A percentile compares a stretch with the other conserved stretches of the same genome.
phyloP scores from a whole-genome alignment of 208 protist species.

The Leishmania guyanensis region DNA sequence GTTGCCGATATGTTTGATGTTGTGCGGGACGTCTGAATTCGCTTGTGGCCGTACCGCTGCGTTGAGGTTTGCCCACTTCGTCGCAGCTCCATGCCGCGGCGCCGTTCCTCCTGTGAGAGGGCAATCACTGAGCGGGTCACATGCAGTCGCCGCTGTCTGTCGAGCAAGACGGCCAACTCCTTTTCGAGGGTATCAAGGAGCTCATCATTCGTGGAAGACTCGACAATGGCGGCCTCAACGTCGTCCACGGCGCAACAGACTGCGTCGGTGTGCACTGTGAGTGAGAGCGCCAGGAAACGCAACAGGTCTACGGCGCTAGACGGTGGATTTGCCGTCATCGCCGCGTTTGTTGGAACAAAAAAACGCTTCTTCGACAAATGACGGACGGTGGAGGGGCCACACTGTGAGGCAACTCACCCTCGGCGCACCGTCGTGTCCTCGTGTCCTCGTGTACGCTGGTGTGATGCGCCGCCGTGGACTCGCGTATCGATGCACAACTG shows the following conservation, averaged over 20 bases:
- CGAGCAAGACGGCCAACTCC: conserved; percentile 42
- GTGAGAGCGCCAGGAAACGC: conserved; percentile 65
- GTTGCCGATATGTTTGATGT: background rate
- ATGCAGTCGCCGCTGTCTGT: conserved; percentile 54
- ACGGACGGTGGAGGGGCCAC: background rate
- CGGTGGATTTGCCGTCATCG: background rate
- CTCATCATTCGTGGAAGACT: conserved; percentile 60
- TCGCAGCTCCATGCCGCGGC: conserved; percentile 18
- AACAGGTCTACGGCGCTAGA: conserved; percentile 51
- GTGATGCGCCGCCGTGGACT: background rate
- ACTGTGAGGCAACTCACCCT: background rate
- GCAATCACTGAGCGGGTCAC: conserved; percentile 38
- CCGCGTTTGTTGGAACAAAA: background rate
- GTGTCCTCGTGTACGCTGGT: background rate
- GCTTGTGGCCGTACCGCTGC: conserved; percentile 6
- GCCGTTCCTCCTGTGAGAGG: conserved; percentile 32
- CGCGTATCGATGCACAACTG: background rate
- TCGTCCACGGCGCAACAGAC: conserved; percentile 65
- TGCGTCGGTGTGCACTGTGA: conserved; percentile 76
- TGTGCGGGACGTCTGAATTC: conserved; percentile 30
- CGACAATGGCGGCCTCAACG: conserved; percentile 41
- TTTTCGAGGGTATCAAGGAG: conserved; percentile 46
- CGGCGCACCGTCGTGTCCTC: background rate
- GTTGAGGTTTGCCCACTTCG: background rate
- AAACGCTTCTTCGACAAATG: background rate